These are phyloP conservation scores for Oryza brachyantha DNA, from an alignment of 176 grass and related monocot genomes.

Conservation along the genomic window DNA sequence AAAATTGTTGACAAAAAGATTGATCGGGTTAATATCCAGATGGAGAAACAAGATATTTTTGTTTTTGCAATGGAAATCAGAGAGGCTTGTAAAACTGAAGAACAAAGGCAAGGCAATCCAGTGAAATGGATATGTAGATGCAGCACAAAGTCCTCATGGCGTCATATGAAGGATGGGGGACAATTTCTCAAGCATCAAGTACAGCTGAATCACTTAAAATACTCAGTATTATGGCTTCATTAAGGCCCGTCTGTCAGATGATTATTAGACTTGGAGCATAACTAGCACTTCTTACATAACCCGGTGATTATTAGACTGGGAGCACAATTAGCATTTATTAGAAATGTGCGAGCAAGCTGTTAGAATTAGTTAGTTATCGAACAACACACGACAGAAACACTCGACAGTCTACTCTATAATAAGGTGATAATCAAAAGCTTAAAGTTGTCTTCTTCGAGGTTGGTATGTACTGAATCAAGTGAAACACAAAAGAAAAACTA, in stretches of 20 bases:
- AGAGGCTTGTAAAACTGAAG: neutral
- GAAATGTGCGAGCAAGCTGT: neutral
- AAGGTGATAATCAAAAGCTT: neutral
- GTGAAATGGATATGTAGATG: neutral
- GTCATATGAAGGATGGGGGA: no score
- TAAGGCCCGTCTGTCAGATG: neutral
- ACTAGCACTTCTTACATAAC: neutral
- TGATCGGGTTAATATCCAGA: neutral
- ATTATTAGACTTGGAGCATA: neutral
- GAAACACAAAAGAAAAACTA: no score
- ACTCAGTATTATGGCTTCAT: neutral
- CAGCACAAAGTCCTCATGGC: neutral
- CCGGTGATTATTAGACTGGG: neutral
- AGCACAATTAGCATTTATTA: neutral
- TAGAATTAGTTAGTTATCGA: neutral
- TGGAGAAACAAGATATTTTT: no score
- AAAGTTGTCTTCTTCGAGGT: neutral
- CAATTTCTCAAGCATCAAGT: neutral
- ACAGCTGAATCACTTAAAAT: neutral
- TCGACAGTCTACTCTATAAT: neutral
- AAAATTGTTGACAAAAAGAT: neutral
- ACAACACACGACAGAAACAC: neutral
- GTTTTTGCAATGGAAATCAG: neutral
- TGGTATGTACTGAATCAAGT: neutral
- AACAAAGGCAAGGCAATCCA: no score